Evolutionary conservation across 306 rosid genomes (phyloP).

Genomic region (Begonia peltatifolia): DNA sequence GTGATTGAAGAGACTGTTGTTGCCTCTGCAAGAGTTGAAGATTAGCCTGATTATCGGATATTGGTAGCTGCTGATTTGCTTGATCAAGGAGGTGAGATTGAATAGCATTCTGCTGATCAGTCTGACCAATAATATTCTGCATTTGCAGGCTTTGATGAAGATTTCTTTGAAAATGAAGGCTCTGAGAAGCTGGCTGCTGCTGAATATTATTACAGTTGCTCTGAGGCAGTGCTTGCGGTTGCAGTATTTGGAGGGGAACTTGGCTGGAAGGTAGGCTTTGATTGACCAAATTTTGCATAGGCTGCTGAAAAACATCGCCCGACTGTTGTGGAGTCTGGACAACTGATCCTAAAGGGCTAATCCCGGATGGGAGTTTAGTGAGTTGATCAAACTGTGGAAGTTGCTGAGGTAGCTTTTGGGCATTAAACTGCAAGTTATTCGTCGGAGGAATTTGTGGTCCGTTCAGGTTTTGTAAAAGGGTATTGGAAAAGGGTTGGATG

Average conservation of each 20-base stretch:
- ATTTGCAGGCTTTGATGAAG: slow-evolving; percentile 41
- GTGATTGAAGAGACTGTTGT: slow-evolving; percentile 55
- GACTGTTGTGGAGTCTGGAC: slow-evolving; percentile 48
- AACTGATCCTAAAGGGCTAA: slow-evolving; percentile 37
- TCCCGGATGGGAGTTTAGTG: slow-evolving; percentile 33
- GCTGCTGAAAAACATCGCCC: slow-evolving; percentile 39
- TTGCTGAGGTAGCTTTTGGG: slow-evolving; percentile 57
- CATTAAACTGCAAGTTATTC: slow-evolving; percentile 39
- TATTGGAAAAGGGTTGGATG: slow-evolving; percentile 44
- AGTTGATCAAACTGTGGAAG: slow-evolving; percentile 67
- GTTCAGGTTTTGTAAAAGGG: slow-evolving; percentile 50
- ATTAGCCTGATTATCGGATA: slow-evolving; percentile 64
- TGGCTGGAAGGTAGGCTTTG: slow-evolving; percentile 47
- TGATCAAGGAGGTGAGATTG: slow-evolving; percentile 46
- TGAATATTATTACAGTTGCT: slow-evolving; percentile 24
- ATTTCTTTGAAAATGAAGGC: slow-evolving; percentile 44
- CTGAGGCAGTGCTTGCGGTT: slow-evolving; percentile 29
- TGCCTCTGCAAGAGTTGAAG: slow-evolving; percentile 63
- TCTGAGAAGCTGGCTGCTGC: slow-evolving; percentile 52
- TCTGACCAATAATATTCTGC: slow-evolving; percentile 34
- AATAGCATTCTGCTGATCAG: slow-evolving; percentile 46
- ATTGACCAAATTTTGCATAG: slow-evolving; percentile 38
- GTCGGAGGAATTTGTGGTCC: slow-evolving; percentile 57
- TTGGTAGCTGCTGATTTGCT: slow-evolving; percentile 44
- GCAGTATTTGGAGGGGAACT: slow-evolving; percentile 52